Base-by-base conservation (phyloP, 2,329 filamentous ascomycete species). In the Raffaelea arxii region DNA sequence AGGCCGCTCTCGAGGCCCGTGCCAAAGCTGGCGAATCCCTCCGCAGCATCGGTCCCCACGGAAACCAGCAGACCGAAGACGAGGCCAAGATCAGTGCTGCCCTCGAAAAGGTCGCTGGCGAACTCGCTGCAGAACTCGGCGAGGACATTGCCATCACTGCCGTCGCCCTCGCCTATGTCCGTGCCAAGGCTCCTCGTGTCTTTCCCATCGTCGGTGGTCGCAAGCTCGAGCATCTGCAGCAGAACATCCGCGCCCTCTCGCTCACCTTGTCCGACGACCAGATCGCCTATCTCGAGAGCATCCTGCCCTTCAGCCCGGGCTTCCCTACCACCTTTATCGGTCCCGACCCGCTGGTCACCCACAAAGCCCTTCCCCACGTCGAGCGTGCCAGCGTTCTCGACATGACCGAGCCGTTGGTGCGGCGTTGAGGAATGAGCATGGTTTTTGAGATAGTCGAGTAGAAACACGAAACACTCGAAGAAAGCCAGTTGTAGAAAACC, bases 101-200 rank as follows among this genome's bases (percentile, higher is more conserved):
- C 0, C 68, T 88, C 1, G 78, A 75, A 23, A 70, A 77, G 54
- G 71, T 85, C 7, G 78, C 76, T 0, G 68, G 69, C 7, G 66
- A 71, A 49, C 75, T 80, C 53, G 72, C 73, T 2, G 65, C 71
- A 44, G 76, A 55, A n/a, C 32, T 36, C 14, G 32, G 32, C 32
- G 7, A 9, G 32, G 32, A 16, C 32, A 18, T 36, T 2, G 65
- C 72, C 25, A 70, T 86, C 42, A 82, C 79, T 4, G 74, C 74
- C 32, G 65, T 86, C 27, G 74, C 74, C 0, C 59, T 77, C 43
- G 71, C 72, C 6, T 78, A 77, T 50, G 64, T 76, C 12, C 59
- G 67, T 54, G 58, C 65, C 51, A 78, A 78, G 62, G 62, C 70
- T 1, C 66, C 67, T 0, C 66, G 77, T 49, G 73, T 78, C 19